phyloP scores from a whole-genome alignment of 768 basidiomycete species.

The Trametes meyenii region DNA sequence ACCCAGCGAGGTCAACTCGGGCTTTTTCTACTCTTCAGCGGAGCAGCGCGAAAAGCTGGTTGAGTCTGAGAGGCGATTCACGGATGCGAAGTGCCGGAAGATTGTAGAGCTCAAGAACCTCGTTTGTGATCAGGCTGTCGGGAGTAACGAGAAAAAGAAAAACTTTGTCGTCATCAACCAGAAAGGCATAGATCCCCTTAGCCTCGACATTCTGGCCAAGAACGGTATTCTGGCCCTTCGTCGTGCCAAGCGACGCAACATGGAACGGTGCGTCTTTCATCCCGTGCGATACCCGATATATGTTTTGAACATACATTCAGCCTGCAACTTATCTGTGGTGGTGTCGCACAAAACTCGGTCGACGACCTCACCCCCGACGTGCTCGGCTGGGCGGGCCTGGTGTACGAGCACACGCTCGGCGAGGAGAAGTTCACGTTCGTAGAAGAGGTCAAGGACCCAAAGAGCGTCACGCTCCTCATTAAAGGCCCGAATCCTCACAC shows the following conservation, averaged over 20 bases:
- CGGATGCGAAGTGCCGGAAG: conserved; percentile 93
- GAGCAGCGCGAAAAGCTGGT: conserved; percentile 99
- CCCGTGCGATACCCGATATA: conserved; percentile 10
- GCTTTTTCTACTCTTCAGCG: conserved; percentile 98
- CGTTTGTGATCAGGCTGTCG: conserved; percentile 93
- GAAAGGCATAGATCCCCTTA: conserved; percentile 98
- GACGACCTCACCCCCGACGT: conserved; percentile 91
- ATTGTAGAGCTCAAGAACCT: conserved; percentile 95
- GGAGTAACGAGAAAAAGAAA: conserved; percentile 78
- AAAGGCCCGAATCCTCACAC: conserved; percentile 98
- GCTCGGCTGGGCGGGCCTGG: conserved; percentile 96
- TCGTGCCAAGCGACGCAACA: conserved; percentile 96
- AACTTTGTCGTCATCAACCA: conserved; percentile 97
- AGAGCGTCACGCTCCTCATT: conserved; percentile 93
- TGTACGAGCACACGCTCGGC: conserved; percentile 98
- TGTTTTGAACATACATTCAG: conserved; percentile 42
- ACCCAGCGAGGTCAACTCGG: conserved; percentile 94
- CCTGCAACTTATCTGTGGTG: conserved; percentile 92
- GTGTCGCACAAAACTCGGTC: conserved; percentile 95
- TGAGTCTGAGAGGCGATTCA: conserved; percentile 93
- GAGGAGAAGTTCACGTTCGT: conserved; percentile 99
- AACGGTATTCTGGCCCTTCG: conserved; percentile 94
- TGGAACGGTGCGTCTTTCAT: conserved; percentile 85
- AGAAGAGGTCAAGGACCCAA: conserved; percentile 94
- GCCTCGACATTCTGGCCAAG: conserved; percentile 93